Evolutionary conservation across 116 monocot species (phyloP), one percentile per base, ranked within the genome.

Genomic region (Phalaenopsis hybrid): DNA sequence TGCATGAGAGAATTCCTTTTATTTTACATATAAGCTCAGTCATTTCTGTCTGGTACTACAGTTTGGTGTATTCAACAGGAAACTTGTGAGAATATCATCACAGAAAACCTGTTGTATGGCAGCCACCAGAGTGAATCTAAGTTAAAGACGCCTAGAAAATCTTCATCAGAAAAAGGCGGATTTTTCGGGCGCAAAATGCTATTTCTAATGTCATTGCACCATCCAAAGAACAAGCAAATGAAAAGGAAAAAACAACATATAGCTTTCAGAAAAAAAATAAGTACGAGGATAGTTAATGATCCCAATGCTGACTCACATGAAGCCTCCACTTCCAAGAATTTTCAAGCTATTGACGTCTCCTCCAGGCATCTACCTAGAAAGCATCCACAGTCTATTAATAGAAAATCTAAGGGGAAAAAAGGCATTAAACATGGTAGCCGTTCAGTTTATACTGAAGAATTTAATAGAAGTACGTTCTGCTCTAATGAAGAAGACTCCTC

Each of bases 111-210:
- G 44, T 44, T 81, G 25, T 58, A 48, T 79, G 57, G 45, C 2
- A 49, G 37, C 11, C 8, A 78, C 44, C 43, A 52, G 55, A 23
- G 78, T 20, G n/a, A 82, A 20, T 11, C 77, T 55, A 55, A 55
- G 55, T 16, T 55, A 16, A 55, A 55, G 45, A 94, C 85, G 81
- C n/a, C 8, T n/a, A 92, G 81, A 50, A 93, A 88, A 78, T 51
- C 55, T 41, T 43, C 86, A 80, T 25, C 75, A 34, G 48, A 15
- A 44, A 88, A 79, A 72, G 85, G 34, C 65, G 61, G 81, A 9
- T 79, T 48, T 85, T 89, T 93, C 83, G 91, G 93, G 33, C 82
- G 87, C 58, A 93, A 85, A 34, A 72, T 87, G 13, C 83, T 93
- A 23, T 87, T 99, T 18, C 5, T 90, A 5, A 65, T 79, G 80